Percentiles rank a stretch among this genome's conserved stretches.
Conservation (phyloP, 2,329 filamentous ascomycete genomes). For the Diplodia sapinea region DNA sequence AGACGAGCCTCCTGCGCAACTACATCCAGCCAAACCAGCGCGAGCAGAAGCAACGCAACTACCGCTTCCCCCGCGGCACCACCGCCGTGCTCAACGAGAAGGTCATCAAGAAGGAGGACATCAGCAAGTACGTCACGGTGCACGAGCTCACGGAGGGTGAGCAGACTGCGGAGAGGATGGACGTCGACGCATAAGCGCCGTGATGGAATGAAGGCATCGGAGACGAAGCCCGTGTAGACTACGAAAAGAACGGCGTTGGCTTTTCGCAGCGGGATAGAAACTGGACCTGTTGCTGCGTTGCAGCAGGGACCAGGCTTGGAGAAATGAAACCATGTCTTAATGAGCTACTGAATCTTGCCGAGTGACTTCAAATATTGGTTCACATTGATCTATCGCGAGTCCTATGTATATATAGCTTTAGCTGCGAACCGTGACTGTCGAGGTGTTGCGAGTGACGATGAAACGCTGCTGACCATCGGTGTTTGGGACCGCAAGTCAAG, state of each 20-base stretch:
- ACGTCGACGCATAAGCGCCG: slow-evolving; percentile 58
- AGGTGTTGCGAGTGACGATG: background rate
- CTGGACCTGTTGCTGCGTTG: background rate
- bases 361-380: background rate
- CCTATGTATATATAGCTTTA: background rate
- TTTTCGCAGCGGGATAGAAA: slow-evolving; percentile 16
- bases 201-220: background rate
- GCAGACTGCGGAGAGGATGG: slow-evolving; percentile 67
- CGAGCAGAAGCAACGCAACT: slow-evolving; percentile 89
- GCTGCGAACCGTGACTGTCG: background rate
- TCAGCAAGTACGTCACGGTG: slow-evolving; percentile 91
- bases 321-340: slow-evolving; percentile 27
- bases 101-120: slow-evolving; percentile 90
- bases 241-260: background rate
- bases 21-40: slow-evolving; percentile 93
- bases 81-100: slow-evolving; percentile 96
- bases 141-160: slow-evolving; percentile 78
- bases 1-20: slow-evolving; percentile 91
- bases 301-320: background rate
- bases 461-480: background rate
- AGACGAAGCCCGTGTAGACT: background rate
- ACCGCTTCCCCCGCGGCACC: slow-evolving; percentile 88
- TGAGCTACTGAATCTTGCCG: background rate
- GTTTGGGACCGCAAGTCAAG: background rate
- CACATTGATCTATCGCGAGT: background rate